These are phyloP conservation scores for Ustilago cynodontis DNA, from an alignment of 1,284 basidiomycete species.

Conservation along the genomic window DNA sequence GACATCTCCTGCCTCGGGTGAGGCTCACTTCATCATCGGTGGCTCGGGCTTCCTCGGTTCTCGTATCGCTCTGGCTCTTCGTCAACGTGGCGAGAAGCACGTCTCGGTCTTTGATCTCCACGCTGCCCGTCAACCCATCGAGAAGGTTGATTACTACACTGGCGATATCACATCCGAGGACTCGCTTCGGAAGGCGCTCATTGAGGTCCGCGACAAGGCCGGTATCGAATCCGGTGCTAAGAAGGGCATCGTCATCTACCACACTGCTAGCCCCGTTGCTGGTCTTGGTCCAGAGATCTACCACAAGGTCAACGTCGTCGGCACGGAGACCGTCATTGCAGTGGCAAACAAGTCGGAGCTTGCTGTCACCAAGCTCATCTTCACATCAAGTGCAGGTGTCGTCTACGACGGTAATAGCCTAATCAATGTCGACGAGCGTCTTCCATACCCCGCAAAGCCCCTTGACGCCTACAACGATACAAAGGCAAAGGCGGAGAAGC, in stretches of 20 bases:
- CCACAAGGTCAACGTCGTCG: slow-evolving; percentile 93
- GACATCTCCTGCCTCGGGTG: slow-evolving; percentile 59
- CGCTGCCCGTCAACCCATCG: slow-evolving; percentile 48
- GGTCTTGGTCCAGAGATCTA: slow-evolving; percentile 80
- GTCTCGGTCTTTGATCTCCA: slow-evolving; percentile 65
- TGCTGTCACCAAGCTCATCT: slow-evolving; percentile 87
- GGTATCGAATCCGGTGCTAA: slow-evolving; percentile 38
- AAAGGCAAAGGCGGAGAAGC: slow-evolving; percentile 90
- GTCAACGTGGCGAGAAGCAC: slow-evolving; percentile 64
- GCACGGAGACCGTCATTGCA: slow-evolving; percentile 86
- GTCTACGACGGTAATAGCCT: slow-evolving; percentile 87
- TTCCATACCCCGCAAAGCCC: slow-evolving; percentile 80
- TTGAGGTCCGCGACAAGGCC: slow-evolving; percentile 45
- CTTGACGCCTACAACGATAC: slow-evolving; percentile 96
- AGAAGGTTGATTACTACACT: slow-evolving; percentile 61
- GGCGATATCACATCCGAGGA: slow-evolving; percentile 65
- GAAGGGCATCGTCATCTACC: slow-evolving; percentile 76
- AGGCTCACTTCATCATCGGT: slow-evolving; percentile 68
- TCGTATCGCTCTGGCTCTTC: slow-evolving; percentile 62
- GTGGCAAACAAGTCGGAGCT: slow-evolving; percentile 75
- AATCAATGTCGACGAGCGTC: slow-evolving; percentile 88
- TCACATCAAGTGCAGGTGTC: slow-evolving; percentile 93
- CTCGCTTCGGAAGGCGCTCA: slow-evolving; percentile 43
- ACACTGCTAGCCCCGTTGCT: slow-evolving; percentile 89
- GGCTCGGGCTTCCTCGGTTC: slow-evolving; percentile 68